phyloP scores from a whole-genome alignment of 352 stramenopile genomes.

The Plasmopara viticola region DNA sequence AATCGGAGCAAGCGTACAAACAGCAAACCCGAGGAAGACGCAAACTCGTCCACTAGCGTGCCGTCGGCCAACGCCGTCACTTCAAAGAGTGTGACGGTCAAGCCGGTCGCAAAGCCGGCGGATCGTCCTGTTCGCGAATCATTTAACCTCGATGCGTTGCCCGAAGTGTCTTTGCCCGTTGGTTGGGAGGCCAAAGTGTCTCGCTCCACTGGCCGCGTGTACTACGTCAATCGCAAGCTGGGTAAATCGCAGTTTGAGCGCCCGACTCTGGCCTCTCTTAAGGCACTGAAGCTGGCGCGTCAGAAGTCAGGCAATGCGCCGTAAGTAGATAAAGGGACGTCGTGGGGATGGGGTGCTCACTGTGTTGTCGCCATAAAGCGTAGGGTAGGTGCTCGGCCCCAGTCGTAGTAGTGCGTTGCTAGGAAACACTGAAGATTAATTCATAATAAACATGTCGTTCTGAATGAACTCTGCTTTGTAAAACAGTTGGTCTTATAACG shows the following conservation, averaged over 20 bases:
- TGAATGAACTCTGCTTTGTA: no score
- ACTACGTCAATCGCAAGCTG: conserved; percentile 86
- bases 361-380: no score
- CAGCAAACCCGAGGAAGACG: conserved; percentile 46
- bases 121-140: conserved; percentile 69
- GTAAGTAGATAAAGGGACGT: conserved; percentile 22
- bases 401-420: no score
- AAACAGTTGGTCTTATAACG: no score
- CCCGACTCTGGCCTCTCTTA: conserved; percentile 77
- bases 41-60: conserved; percentile 22
- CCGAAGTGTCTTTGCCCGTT: conserved; percentile 70
- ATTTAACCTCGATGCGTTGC: conserved; percentile 80
- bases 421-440: no score
- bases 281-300: conserved; percentile 74
- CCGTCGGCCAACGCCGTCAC: conserved; percentile 20
- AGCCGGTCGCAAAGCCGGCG: conserved; percentile 26
- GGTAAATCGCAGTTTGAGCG: conserved; percentile 83
- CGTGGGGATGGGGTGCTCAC: no score
- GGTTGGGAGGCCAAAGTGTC: conserved; percentile 86
- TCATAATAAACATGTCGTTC: no score
- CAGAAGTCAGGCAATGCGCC: conserved; percentile 43
- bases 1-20: conserved; percentile 49
- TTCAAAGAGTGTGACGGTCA: conserved; percentile 28
- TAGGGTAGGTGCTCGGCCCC: no score
- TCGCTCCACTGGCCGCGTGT: conserved; percentile 77